A percentile compares a stretch with the other conserved stretches of the same genome.
Evolutionary conservation across 345 rosid genomes (phyloP).

Genomic region (Melastoma malabathricum): DNA sequence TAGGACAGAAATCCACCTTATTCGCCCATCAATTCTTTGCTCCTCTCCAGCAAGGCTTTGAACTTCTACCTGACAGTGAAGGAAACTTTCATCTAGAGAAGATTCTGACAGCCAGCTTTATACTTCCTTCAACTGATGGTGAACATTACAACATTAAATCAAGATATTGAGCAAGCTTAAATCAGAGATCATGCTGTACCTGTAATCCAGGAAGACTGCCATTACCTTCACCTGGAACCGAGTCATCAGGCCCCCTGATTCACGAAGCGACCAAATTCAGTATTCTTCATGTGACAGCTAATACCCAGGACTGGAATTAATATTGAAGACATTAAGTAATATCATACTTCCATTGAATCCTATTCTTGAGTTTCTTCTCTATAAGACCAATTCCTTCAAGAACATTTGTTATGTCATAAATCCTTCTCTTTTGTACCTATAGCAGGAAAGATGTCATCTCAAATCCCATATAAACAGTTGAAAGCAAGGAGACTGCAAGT

Average conservation of each 20-base stretch:
- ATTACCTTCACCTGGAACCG: constrained; percentile 66
- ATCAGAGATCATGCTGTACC: constrained; percentile 26
- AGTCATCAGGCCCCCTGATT: constrained; percentile 78
- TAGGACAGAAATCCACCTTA: constrained; percentile 26
- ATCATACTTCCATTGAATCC: constrained; percentile 92
- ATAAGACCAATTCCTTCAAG: constrained; percentile 97
- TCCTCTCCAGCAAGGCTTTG: constrained; percentile 62
- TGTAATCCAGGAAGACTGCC: constrained; percentile 67
- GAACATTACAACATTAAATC: no score
- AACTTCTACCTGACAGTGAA: constrained; percentile 52
- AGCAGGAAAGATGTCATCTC: constrained; percentile 6
- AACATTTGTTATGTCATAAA: constrained; percentile 96
- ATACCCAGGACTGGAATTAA: no score
- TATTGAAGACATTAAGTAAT: neutral
- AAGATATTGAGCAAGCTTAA: constrained; percentile 1
- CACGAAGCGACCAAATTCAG: constrained; percentile 10
- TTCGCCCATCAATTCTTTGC: constrained; percentile 43
- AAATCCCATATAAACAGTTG: neutral
- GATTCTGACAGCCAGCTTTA: no score
- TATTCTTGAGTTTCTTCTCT: constrained; percentile 93
- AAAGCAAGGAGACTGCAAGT: constrained; percentile 4
- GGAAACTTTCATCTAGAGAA: neutral
- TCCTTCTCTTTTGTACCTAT: constrained; percentile 97
- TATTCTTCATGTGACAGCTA: neutral
- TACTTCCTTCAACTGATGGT: no score